Evolutionary conservation across 2,329 filamentous ascomycete species (phyloP).

Genomic region (Aspergillus sp.): DNA sequence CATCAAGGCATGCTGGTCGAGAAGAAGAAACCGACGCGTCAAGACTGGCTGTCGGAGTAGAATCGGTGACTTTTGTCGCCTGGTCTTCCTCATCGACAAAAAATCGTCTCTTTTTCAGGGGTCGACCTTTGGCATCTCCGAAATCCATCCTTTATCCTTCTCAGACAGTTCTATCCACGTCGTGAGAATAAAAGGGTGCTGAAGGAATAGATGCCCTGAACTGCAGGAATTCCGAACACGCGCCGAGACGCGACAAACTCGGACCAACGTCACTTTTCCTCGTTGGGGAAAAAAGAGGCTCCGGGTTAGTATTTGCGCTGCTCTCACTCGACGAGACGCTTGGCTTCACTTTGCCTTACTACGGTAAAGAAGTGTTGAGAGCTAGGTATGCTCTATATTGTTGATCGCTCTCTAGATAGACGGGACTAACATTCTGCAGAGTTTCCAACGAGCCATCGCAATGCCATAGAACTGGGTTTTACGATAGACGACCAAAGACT

Average conservation of each 20-base stretch:
- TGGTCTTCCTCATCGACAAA: slow-evolving; percentile 45
- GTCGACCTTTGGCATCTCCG: slow-evolving; percentile 43
- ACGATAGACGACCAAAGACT: not conserved
- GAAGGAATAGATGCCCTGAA: too few relatives aligned
- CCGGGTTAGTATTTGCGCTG: not conserved
- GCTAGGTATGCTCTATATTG: not conserved
- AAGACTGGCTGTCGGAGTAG: slow-evolving; percentile 1
- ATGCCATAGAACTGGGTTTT: not conserved
- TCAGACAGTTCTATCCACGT: slow-evolving; percentile 5
- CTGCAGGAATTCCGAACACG: slow-evolving; percentile 17
- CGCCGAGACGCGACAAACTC: slow-evolving; percentile 24
- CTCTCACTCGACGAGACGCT: not conserved
- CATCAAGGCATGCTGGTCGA: not conserved
- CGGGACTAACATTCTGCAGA: not conserved
- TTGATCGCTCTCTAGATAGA: too few relatives aligned
- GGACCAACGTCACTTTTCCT: slow-evolving; percentile 22
- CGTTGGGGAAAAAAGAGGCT: too few relatives aligned
- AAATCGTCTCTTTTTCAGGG: slow-evolving; percentile 55
- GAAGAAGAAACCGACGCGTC: slow-evolving; percentile 14
- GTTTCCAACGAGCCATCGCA: not conserved
- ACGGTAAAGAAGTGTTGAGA: not conserved
- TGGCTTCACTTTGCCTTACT: not conserved
- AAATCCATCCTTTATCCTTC: slow-evolving; percentile 24
- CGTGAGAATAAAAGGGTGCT: slow-evolving; percentile 1
- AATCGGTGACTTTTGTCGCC: slow-evolving; percentile 10